Conservation (phyloP, 306 rosid genomes). For the Gleditsia sinensis region DNA sequence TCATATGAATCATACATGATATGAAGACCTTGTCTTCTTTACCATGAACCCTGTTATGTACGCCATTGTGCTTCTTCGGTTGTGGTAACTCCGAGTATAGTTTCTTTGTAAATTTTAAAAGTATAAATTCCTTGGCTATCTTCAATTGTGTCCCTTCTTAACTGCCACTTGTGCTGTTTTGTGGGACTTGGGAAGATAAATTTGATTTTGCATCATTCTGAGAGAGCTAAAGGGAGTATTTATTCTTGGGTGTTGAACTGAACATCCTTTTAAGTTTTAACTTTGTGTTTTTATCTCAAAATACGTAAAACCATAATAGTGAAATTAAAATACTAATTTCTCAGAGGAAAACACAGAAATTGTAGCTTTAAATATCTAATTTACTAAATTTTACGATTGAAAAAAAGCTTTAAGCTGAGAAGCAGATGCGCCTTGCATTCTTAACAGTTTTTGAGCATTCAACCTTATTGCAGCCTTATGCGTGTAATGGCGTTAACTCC, state of each 20-base stretch:
- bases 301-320: background rate
- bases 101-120: background rate
- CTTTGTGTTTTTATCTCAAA: background rate
- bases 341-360: too few relatives aligned
- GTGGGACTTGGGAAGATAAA: background rate
- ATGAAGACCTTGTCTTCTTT: conserved; percentile 19
- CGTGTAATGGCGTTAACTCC: background rate
- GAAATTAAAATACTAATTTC: too few relatives aligned
- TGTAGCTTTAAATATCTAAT: background rate
- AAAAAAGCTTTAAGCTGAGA: conserved; percentile 8
- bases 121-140: background rate
- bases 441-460: background rate
- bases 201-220: too few relatives aligned
- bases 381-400: background rate
- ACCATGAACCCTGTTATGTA: conserved; percentile 1
- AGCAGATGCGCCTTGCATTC: background rate
- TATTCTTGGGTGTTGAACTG: conserved; percentile 13
- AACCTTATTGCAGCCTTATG: background rate
- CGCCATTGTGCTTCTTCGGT: conserved; percentile 2
- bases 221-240: too few relatives aligned
- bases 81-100: background rate
- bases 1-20: conserved; percentile 15
- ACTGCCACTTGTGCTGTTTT: background rate
- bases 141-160: background rate
- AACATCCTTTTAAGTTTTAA: background rate